Percentiles rank a stretch among this genome's conserved stretches.
Conservation (phyloP, 208 protist genomes). For the Zelonia costaricensis region DNA sequence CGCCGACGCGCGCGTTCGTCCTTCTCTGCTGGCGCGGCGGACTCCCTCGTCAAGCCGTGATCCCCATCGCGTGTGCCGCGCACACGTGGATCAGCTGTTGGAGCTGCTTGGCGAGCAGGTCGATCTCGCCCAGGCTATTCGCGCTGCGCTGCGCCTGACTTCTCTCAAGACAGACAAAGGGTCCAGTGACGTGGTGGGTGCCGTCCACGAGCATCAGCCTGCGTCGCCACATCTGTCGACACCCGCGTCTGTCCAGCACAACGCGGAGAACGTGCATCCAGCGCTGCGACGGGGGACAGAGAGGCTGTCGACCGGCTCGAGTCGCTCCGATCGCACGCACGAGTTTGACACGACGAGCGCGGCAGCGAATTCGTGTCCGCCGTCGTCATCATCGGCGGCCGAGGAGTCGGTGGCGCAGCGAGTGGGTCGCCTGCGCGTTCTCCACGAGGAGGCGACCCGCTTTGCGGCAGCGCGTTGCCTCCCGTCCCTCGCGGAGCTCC, state of each 20-base stretch:
- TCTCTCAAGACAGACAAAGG: no score
- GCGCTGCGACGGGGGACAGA: no score
- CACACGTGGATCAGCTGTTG: conserved; percentile 12
- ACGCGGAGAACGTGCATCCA: no score
- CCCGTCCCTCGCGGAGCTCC: conserved; percentile 14
- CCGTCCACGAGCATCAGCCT: no score
- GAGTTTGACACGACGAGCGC: no score
- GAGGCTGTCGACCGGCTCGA: no score
- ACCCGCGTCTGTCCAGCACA: no score
- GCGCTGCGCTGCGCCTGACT: not conserved
- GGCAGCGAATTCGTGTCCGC: no score
- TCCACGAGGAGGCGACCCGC: conserved; percentile 25
- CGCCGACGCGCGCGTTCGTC: not conserved
- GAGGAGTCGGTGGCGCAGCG: not conserved
- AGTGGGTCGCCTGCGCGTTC: conserved; percentile 20
- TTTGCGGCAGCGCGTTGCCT: conserved; percentile 10
- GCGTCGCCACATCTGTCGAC: no score
- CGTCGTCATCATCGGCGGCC: not conserved
- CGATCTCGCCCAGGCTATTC: conserved; percentile 5
- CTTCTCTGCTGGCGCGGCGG: not conserved
- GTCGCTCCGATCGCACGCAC: no score
- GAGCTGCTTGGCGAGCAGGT: conserved; percentile 23
- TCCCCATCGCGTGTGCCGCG: conserved; percentile 12
- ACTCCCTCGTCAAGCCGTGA: conserved; percentile 3
- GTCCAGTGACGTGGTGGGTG: no score